These are phyloP conservation scores for Dictyostelium purpureum DNA, from an alignment of 78 protist species.

Conservation along the genomic window DNA sequence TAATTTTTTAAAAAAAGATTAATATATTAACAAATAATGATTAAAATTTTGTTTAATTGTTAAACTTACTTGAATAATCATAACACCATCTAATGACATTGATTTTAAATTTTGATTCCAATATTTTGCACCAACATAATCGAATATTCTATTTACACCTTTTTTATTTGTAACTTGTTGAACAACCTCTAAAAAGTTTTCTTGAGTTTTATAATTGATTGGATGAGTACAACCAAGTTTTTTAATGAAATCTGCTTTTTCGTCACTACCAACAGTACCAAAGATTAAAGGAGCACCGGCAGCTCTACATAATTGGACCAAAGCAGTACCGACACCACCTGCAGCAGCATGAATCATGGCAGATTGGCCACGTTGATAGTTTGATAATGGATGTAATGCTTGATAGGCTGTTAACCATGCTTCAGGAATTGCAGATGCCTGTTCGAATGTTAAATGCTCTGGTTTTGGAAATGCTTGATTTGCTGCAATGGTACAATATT, in stretches of 20 bases:
- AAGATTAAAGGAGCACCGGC: constrained; percentile 26
- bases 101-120: constrained; percentile 76
- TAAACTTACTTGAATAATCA: constrained; percentile 73
- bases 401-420: constrained; percentile 89
- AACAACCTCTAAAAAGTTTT: constrained; percentile 2
- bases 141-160: constrained; percentile 59
- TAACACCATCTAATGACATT: constrained; percentile 64
- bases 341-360: constrained; percentile 89
- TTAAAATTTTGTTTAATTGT: too few species aligned
- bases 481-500: constrained; percentile 21
- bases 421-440: constrained; percentile 87
- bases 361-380: constrained; percentile 5
- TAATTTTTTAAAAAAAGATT: not conserved
- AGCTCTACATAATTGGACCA: constrained; percentile 53
- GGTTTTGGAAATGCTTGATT: constrained; percentile 62
- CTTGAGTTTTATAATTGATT: constrained; percentile 64
- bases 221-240: constrained; percentile 56
- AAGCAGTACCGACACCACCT: constrained; percentile 82
- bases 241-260: constrained; percentile 4
- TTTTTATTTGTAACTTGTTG: not conserved
- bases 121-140: constrained; percentile 81
- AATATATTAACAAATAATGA: not conserved
- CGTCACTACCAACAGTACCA: constrained; percentile 55
- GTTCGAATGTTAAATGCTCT: constrained; percentile 27
- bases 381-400: constrained; percentile 42